A percentile compares a stretch with the other conserved stretches of the same genome.
Evolutionary conservation across 2,329 filamentous ascomycete species (phyloP).

Genomic region (Alternaria brassicicola): DNA sequence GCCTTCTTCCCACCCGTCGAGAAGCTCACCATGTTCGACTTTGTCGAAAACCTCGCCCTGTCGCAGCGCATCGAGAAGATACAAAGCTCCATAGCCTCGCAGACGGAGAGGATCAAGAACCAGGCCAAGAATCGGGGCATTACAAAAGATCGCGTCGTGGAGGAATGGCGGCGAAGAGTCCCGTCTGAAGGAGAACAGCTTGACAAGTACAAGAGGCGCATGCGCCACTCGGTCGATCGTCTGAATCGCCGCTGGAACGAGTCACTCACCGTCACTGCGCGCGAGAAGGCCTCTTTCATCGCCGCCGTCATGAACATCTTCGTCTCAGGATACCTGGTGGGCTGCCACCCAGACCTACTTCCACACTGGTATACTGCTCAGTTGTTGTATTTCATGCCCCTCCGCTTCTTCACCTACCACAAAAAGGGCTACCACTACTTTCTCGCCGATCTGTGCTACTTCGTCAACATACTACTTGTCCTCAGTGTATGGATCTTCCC

Average conservation of each 20-base stretch:
- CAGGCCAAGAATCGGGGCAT: conserved; percentile 77
- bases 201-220: conserved; percentile 84
- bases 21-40: conserved; percentile 86
- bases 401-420: conserved; percentile 90
- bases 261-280: conserved; percentile 81
- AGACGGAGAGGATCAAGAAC: conserved; percentile 85
- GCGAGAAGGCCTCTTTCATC: conserved; percentile 96
- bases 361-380: conserved; percentile 91
- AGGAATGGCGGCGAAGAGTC: conserved; percentile 86
- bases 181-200: conserved; percentile 91
- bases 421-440: conserved; percentile 89
- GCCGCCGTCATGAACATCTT: conserved; percentile 97
- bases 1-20: conserved; percentile 78
- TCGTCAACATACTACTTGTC: conserved; percentile 86
- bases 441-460: conserved; percentile 95
- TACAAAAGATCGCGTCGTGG: conserved; percentile 88
- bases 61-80: conserved; percentile 90
- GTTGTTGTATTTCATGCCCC: conserved; percentile 94
- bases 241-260: conserved; percentile 87
- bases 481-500: conserved; percentile 91
- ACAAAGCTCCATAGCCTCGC: conserved; percentile 78
- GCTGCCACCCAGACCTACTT: conserved; percentile 82
- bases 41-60: conserved; percentile 90
- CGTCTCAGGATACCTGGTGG: conserved; percentile 91
- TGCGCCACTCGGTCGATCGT: conserved; percentile 88